These are phyloP conservation scores for Pyrus hybrid DNA, from an alignment of 331 rosid species.

Conservation along the genomic window DNA sequence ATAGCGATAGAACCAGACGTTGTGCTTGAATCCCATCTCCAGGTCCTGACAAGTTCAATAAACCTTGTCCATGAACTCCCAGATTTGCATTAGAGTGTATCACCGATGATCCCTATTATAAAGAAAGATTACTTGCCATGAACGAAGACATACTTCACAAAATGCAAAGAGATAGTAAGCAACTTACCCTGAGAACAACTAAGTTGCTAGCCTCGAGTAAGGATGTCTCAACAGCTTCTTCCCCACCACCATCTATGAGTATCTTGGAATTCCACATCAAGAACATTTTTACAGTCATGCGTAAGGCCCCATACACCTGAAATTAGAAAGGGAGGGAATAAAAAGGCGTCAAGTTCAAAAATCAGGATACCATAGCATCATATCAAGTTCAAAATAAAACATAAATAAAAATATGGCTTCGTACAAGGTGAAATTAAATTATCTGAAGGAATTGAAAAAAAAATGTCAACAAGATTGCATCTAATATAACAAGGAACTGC, in stretches of 20 bases:
- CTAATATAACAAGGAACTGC: background rate
- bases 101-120: conserved; percentile 75
- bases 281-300: conserved; percentile 93
- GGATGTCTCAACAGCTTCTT: conserved; percentile 74
- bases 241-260: conserved; percentile 81
- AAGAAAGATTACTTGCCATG: conserved; percentile 20
- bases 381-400: background rate
- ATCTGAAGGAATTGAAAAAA: background rate
- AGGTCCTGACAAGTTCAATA: conserved; percentile 85
- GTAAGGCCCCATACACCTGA: conserved; percentile 92
- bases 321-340: background rate
- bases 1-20: conserved; percentile 85
- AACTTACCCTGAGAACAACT: conserved; percentile 80
- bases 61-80: conserved; percentile 98
- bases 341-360: background rate
- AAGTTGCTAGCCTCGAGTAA: conserved; percentile 90
- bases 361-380: background rate
- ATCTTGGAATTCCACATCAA: conserved; percentile 95
- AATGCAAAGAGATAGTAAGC: conserved; percentile 20
- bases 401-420: background rate
- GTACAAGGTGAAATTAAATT: background rate
- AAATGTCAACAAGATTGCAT: background rate
- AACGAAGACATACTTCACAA: conserved; percentile 12
- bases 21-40: conserved; percentile 98
- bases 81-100: conserved; percentile 99